Evolutionary conservation across 495 filamentous ascomycete genomes (phyloP), one percentile per base, ranked within the genome.

Genomic region (Daldinia concentrica): DNA sequence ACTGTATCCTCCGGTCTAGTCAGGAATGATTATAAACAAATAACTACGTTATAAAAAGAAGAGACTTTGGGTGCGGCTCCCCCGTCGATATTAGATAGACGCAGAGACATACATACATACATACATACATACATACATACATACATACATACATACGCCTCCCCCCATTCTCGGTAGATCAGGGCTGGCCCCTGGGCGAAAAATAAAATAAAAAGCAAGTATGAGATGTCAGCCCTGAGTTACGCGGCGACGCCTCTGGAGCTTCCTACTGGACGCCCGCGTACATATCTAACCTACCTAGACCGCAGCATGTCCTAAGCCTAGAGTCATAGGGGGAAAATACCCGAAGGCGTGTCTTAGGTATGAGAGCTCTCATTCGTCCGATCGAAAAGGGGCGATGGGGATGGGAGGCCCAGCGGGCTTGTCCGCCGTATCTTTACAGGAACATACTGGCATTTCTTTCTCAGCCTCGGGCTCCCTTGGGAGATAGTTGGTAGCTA

Each of bases 311-410:
- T 24, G 6, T 15, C 32, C 29, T 4, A 6, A 30, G 50, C 12
- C 43, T 17, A 17, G 45, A 15, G 45, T 3, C 9, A 6, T 51
- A 24, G 19, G 24, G 29, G 30, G 26, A 50, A 39, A 30, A 15
- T 41, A 17, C 3, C 29, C 51, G 45, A 26, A 41, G 1, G 39
- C 37, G 15, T 58, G 65, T 68, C 65, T 68, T 29, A 29, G 27
- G 9, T 2, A 9, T 11, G 9, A 22, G 4, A n/a, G 43, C 14
- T 12, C 11, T 48, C 6, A 48, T 48, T 48, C 19, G 43, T 22
- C 43, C 43, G 19, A 22, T 48, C 19, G 19, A 45, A 34, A 2
- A 4, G 17, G 43, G 43, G 17, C 19, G 8, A 4, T 15, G 43
- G 1, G 1, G 7, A 12, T 48, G 34, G 9, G 34, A 36, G 9